These are phyloP conservation scores for Kodamaea plutei DNA, from an alignment of 1,139 yeast genomes.

Conservation along the genomic window DNA sequence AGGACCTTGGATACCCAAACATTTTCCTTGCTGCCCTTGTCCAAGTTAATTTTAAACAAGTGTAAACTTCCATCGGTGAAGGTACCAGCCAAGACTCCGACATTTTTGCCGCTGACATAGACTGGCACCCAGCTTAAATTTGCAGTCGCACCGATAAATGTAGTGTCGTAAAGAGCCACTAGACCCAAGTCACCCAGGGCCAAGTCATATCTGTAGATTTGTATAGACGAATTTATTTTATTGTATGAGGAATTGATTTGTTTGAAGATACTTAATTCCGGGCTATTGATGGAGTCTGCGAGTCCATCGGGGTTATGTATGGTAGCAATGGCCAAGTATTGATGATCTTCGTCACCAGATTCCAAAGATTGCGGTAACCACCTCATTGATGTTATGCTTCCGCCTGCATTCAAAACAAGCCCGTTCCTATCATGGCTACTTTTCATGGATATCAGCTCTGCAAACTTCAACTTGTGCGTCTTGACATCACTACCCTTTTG, in stretches of 20 bases:
- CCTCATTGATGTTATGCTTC: constrained; percentile 48
- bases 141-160: constrained; percentile 50
- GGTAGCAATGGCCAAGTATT: constrained; percentile 52
- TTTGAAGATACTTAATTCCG: constrained; percentile 32
- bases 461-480: constrained; percentile 4
- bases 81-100: constrained; percentile 50
- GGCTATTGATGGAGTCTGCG: constrained; percentile 21
- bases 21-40: constrained; percentile 13
- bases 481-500: constrained; percentile 1
- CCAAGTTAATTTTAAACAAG: constrained; percentile 39
- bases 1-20: constrained; percentile 23
- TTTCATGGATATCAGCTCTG: constrained; percentile 4
- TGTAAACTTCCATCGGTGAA: constrained; percentile 65
- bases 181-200: constrained; percentile 20
- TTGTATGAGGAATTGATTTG: constrained; percentile 6
- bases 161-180: constrained; percentile 33
- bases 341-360: constrained; percentile 16
- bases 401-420: constrained; percentile 50
- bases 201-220: constrained; percentile 44
- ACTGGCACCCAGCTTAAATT: constrained; percentile 51
- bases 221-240: constrained; percentile 36
- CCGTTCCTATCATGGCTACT: constrained; percentile 33
- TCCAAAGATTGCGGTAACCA: constrained; percentile 41
- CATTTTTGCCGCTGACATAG: constrained; percentile 18
- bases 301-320: constrained; percentile 28